Conservation (phyloP, 2,329 filamentous ascomycete species). For the Canariomyces notabilis region DNA sequence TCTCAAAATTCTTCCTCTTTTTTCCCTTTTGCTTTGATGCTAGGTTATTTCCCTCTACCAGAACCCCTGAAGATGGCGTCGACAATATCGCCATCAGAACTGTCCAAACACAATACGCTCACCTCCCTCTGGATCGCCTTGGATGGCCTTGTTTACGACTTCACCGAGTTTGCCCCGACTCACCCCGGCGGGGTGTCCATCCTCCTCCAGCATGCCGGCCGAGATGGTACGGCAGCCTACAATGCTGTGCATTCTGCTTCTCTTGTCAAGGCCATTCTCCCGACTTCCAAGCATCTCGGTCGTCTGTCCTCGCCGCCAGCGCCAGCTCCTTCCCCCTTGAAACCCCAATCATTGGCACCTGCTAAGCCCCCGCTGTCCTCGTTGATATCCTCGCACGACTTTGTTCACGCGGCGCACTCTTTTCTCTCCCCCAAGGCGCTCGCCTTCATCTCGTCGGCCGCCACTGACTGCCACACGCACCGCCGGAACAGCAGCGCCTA, state of each 20-base stretch:
- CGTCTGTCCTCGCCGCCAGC: constrained; percentile 46
- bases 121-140: constrained; percentile 18
- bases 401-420: constrained; percentile 52
- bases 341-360: constrained; percentile 54
- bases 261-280: constrained; percentile 6
- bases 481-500: constrained; percentile 51
- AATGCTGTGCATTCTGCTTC: constrained; percentile 9
- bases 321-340: constrained; percentile 55
- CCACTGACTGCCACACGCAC: constrained; percentile 57
- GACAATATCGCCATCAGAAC: constrained; percentile 9
- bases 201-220: constrained; percentile 47
- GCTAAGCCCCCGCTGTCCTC: constrained; percentile 49
- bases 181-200: constrained; percentile 37
- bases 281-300: constrained; percentile 5
- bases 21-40: background rate
- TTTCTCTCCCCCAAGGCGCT: constrained; percentile 59
- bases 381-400: constrained; percentile 74
- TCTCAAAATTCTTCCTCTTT: too few relatives aligned
- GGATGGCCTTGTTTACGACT: constrained; percentile 17
- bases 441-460: constrained; percentile 64
- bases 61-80: constrained; percentile 1
- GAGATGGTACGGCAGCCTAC: constrained; percentile 50
- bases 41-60: background rate
- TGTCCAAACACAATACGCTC: constrained; percentile 12
- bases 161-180: constrained; percentile 55